phyloP scores from a whole-genome alignment of 1,284 basidiomycete species.

The Stygiomarasmius scandens region DNA sequence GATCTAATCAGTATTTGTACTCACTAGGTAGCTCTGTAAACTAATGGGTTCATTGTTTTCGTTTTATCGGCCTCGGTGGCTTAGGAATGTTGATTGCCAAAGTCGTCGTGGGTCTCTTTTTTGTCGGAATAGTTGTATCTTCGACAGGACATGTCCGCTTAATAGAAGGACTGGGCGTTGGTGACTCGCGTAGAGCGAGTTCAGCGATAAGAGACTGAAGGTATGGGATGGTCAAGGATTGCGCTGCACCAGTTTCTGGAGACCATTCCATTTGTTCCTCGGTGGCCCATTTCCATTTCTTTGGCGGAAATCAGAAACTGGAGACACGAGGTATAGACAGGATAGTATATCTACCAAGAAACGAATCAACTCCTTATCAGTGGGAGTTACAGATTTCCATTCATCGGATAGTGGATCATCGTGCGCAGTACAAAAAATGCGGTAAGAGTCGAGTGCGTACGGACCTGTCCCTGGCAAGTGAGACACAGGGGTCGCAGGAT shows the following conservation, averaged over 20 bases:
- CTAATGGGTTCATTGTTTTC: background rate
- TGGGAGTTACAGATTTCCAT: conserved; percentile 60
- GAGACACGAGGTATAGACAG: too few species aligned
- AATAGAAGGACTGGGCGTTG: background rate
- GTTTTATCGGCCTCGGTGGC: background rate
- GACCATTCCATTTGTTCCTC: conserved; percentile 52
- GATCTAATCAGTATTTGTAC: background rate
- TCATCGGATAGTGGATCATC: conserved; percentile 36
- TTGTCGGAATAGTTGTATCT: background rate
- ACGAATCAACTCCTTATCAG: conserved; percentile 62
- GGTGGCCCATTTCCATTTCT: conserved; percentile 69
- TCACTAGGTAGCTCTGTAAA: background rate
- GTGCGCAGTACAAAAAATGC: conserved; percentile 55
- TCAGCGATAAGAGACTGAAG: conserved; percentile 39
- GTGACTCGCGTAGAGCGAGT: conserved; percentile 19
- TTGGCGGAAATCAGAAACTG: conserved; percentile 1
- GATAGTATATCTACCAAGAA: conserved; percentile 50
- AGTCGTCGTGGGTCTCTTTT: background rate
- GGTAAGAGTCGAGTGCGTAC: conserved; percentile 70
- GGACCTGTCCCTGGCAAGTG: conserved; percentile 60
- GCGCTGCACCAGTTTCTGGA: conserved; percentile 41
- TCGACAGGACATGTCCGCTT: background rate
- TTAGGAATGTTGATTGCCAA: background rate
- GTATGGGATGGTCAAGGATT: conserved; percentile 36
- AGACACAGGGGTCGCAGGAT: conserved; percentile 49